Evolutionary conservation across 768 basidiomycete species (phyloP), one percentile per base, ranked within the genome.

Genomic region (Suillus variegatus): DNA sequence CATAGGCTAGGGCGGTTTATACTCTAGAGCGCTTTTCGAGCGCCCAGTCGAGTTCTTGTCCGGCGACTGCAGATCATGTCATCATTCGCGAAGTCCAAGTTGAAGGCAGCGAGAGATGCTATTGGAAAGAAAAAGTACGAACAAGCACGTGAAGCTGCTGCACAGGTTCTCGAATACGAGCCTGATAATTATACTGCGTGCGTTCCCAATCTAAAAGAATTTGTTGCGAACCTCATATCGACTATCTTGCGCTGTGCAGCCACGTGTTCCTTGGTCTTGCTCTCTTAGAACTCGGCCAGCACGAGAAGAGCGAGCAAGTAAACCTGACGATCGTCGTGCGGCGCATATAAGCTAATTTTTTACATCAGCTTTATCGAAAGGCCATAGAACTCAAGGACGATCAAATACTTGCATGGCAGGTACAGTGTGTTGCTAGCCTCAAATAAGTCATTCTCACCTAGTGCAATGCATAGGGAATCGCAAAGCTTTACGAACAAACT

Each of bases 161-260:
- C 80, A 51, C 84, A 87, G 67, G 88, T 89, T 10, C 78, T 94
- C 20, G 87, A 89, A 44, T 88, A 87, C 68, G 95, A 97, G 64
- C 84, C 89, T 1, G 85, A 87, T 51, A 95, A 94, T 72, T 97
- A 97, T 73, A 88, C 91, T 72, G 95, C 93, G 94, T 96, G 74
- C 72, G 90, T 84, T 25, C 40, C 44, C 36, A 44, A 38, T 52
- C 55, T 36, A 51, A n/a, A 83, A 51, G 55, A 7, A 4, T 25
- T 43, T 65, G 41, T 52, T 36, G 55, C 38, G 12, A 35, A 32
- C 41, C 28, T 67, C 25, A 60, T 41, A 52, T 35, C 60, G 36
- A 38, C 51, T 65, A 62, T 43, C 71, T 44, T 25, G 60, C 51
- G 28, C 52, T 4, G 18, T 20, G 38, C 74, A 98, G 96, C 6